Evolutionary conservation across 75 land plant species (phyloP).

Genomic region (Ceratopteris richardii): DNA sequence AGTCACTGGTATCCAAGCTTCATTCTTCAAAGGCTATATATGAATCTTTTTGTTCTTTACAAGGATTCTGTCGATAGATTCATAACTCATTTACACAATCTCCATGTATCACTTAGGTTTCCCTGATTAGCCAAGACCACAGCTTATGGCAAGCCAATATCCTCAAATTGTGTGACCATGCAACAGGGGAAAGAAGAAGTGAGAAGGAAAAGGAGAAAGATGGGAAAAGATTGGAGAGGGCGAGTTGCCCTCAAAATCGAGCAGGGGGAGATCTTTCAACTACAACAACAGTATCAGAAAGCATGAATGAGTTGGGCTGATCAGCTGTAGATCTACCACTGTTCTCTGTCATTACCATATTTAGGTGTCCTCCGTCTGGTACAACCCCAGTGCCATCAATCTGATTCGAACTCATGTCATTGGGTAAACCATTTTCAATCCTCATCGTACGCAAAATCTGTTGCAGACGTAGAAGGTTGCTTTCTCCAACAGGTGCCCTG

Average conservation of each 20-base stretch:
- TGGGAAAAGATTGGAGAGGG: too few relatives aligned
- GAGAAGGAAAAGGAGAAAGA: too few relatives aligned
- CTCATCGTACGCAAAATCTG: slow-evolving; percentile 48
- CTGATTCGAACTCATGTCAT: not conserved
- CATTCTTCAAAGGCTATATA: too few relatives aligned
- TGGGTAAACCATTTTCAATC: slow-evolving; percentile 25
- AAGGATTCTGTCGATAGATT: too few relatives aligned
- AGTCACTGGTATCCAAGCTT: too few relatives aligned
- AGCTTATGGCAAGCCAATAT: too few relatives aligned
- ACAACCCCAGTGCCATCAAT: not conserved
- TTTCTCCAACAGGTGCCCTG: slow-evolving; percentile 43
- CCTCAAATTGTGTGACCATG: too few relatives aligned
- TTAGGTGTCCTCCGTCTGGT: not conserved
- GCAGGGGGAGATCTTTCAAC: slow-evolving; percentile 18
- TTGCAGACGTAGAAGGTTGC: slow-evolving; percentile 54
- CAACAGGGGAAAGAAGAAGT: too few relatives aligned
- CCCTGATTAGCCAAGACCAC: too few relatives aligned
- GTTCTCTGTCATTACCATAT: not conserved
- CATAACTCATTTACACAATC: too few relatives aligned
- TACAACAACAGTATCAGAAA: slow-evolving; percentile 12
- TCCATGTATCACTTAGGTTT: too few relatives aligned
- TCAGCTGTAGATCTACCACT: slow-evolving; percentile 3
- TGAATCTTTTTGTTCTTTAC: too few relatives aligned
- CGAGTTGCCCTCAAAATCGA: slow-evolving; percentile 10
- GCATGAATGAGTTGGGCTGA: slow-evolving; percentile 3